Evolutionary conservation across 495 filamentous ascomycete species (phyloP), one percentile per base, ranked within the genome.

Genomic region (Xylaria intraflava): DNA sequence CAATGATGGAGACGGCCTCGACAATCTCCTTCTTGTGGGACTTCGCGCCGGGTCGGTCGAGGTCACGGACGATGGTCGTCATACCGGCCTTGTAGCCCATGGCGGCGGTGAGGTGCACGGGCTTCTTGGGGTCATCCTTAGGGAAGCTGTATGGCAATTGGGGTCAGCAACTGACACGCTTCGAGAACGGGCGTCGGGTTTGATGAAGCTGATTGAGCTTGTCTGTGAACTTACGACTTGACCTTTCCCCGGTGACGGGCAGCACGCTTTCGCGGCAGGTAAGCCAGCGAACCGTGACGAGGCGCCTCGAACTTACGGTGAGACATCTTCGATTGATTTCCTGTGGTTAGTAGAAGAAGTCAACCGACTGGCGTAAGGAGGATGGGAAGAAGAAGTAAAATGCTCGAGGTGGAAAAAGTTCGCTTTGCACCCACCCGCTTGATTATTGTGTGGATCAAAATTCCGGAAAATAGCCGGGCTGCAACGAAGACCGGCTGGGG

Each of bases 11-110:
- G 68, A 89, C 90, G 67, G 94, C 94, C 84, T 99, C 94, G 64
- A 99, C 94, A 72, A 99, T 83, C 82, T 99, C 94, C 87, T 97
- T 97, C 89, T 97, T 97, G 85, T 99, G 88, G 79, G 93, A 86
- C 85, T 99, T 99, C 66, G 94, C 94, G 76, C 94, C 94, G 55
- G 94, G 94, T 72, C 94, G 87, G 83, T 99, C 94, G 70, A 99
- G 84, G 77, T 99, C 94, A 78, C 94, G 94, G 73, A 99, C 94
- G 78, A 97, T 91, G 62, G 94, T 99, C 73, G 89, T 96, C 94
- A 99, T 99, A 78, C 94, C 94, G 70, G 94, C 94, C 88, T 99
- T 99, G 86, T 99, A 99, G 72, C 94, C 94, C 83, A 99, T 90
- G 69, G 87, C 81, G 73, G 94, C 94, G 57, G 94, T 99, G 64